These are phyloP conservation scores for Raffaelea albimanens DNA, from an alignment of 2,329 filamentous ascomycete species.

Conservation along the genomic window DNA sequence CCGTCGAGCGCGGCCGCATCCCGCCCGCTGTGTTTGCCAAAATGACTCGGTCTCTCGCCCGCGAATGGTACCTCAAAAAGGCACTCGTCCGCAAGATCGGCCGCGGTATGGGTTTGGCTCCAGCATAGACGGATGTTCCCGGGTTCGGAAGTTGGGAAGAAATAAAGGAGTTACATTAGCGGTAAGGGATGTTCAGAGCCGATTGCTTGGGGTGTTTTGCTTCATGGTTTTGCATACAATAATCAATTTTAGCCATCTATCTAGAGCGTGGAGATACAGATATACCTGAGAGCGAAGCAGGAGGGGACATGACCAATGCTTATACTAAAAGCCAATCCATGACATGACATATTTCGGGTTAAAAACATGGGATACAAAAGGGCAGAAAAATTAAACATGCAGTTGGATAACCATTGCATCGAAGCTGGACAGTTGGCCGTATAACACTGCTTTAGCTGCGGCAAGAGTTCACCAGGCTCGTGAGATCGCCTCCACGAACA, in stretches of 20 bases:
- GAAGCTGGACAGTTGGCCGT: too few species aligned
- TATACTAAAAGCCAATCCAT: neutral
- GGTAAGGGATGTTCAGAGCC: too few species aligned
- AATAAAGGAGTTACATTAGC: neutral
- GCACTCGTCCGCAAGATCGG: constrained; percentile 71
- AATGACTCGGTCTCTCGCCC: constrained; percentile 62
- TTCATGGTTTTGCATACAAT: neutral
- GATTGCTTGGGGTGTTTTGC: too few species aligned
- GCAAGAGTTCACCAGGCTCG: constrained; percentile 13
- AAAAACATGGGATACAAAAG: too few species aligned
- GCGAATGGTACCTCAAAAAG: constrained; percentile 80
- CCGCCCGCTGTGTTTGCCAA: constrained; percentile 67
- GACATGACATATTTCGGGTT: neutral
- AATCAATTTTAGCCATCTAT: neutral
- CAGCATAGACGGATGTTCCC: neutral
- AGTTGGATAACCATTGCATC: too few species aligned
- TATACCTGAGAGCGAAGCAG: neutral
- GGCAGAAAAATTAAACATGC: too few species aligned
- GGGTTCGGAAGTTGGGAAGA: neutral
- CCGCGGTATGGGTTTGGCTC: constrained; percentile 58
- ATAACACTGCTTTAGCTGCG: constrained; percentile 5
- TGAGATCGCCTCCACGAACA: constrained; percentile 16
- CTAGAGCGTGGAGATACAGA: neutral
- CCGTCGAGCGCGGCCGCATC: constrained; percentile 63
- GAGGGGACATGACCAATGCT: neutral